Percentiles rank a stretch among this genome's conserved stretches.
Evolutionary conservation across 352 stramenopile species (phyloP).

Genomic region (Globisporangium middletonii): DNA sequence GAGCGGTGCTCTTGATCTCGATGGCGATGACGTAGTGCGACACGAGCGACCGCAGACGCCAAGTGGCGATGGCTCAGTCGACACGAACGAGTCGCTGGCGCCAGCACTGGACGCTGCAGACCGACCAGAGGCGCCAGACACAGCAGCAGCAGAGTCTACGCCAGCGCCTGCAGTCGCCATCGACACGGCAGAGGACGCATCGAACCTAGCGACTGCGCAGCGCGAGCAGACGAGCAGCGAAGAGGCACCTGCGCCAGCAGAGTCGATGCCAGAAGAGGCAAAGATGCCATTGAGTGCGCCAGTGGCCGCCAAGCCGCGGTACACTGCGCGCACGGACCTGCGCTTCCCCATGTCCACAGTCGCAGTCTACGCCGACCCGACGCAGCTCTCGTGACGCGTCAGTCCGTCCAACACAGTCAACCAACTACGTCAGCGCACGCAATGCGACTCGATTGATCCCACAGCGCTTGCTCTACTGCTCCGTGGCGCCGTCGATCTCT

Average conservation of each 20-base stretch:
- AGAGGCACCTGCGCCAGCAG: background rate
- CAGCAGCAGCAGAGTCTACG: background rate
- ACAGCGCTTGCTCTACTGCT: slow-evolving; percentile 1
- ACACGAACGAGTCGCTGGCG: background rate
- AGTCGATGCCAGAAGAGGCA: background rate
- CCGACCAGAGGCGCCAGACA: background rate
- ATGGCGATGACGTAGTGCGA: slow-evolving; percentile 7
- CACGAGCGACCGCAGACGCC: slow-evolving; percentile 1
- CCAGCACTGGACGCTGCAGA: background rate
- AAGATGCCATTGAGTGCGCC: slow-evolving; percentile 2
- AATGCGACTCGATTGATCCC: background rate
- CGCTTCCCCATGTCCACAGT: slow-evolving; percentile 79
- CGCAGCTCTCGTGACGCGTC: slow-evolving; percentile 12
- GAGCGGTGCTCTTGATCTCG: background rate
- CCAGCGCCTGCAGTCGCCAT: background rate
- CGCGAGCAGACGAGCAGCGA: background rate
- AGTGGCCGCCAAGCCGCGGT: slow-evolving; percentile 26
- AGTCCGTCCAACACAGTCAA: background rate
- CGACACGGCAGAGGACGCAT: background rate
- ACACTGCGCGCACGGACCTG: slow-evolving; percentile 47
- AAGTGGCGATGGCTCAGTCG: background rate
- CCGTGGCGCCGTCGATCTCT: slow-evolving; percentile 1
- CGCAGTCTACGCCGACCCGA: slow-evolving; percentile 47
- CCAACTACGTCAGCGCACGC: background rate
- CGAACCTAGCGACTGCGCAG: background rate